Conservation (phyloP, 345 rosid genomes). For the Salix udensis region DNA sequence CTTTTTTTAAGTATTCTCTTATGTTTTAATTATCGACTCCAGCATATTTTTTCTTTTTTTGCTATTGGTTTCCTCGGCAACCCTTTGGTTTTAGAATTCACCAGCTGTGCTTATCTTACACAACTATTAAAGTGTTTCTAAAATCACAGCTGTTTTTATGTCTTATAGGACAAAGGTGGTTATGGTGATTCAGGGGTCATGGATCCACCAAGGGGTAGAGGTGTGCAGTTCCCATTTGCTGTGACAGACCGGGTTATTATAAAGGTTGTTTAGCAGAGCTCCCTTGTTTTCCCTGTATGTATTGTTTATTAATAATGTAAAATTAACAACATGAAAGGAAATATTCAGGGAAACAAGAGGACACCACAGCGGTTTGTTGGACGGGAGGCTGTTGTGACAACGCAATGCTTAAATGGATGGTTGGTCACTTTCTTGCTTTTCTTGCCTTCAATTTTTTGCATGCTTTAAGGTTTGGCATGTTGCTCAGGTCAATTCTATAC, state of each 20-base stretch:
- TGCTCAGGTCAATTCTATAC: neutral
- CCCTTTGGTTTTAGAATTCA: too few species aligned
- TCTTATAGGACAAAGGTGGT: conserved; percentile 62
- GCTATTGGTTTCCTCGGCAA: too few species aligned
- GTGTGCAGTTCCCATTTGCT: conserved; percentile 82
- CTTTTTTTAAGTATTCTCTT: neutral
- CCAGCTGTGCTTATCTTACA: too few species aligned
- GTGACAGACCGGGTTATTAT: conserved; percentile 84
- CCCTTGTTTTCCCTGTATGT: neutral
- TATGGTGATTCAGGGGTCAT: conserved; percentile 42
- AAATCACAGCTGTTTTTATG: neutral
- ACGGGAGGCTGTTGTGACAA: conserved; percentile 83
- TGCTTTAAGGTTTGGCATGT: neutral
- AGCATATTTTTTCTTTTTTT: neutral
- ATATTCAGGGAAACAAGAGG: conserved; percentile 86
- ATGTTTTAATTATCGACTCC: neutral
- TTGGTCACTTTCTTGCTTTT: conserved; percentile 28
- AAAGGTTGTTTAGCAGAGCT: conserved; percentile 50
- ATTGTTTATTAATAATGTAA: conserved; percentile 2
- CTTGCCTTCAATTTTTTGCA: neutral
- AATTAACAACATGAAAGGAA: conserved; percentile 13
- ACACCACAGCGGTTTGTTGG: conserved; percentile 90
- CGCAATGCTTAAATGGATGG: conserved; percentile 98
- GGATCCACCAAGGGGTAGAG: conserved; percentile 59
- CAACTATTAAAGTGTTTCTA: neutral